These are phyloP conservation scores for Gossypium lobatum DNA, from an alignment of 441 rosid species.

Conservation along the genomic window DNA sequence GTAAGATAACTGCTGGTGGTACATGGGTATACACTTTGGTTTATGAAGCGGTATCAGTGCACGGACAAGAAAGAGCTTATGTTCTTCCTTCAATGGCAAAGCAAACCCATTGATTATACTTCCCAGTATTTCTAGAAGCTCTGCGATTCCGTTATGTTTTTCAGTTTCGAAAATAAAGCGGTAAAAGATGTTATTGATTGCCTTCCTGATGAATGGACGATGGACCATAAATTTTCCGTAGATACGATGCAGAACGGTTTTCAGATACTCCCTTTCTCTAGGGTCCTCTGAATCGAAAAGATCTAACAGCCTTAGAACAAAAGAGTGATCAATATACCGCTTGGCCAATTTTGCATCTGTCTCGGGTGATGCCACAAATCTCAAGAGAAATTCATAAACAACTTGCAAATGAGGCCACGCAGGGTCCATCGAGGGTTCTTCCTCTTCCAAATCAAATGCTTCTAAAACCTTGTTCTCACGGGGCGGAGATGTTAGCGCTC, in stretches of 20 bases:
- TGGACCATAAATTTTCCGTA: constrained; percentile 94
- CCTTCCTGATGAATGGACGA: constrained; percentile 82
- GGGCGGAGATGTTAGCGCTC: constrained; percentile 54
- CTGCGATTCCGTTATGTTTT: constrained; percentile 86
- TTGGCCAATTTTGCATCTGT: constrained; percentile 70
- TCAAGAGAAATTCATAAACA: constrained; percentile 61
- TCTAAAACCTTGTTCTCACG: constrained; percentile 55
- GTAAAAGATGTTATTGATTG: constrained; percentile 76
- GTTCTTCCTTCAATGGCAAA: constrained; percentile 68
- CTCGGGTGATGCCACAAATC: constrained; percentile 67
- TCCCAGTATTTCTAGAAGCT: constrained; percentile 71
- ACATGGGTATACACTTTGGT: constrained; percentile 60
- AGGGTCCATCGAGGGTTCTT: constrained; percentile 69
- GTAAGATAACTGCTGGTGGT: constrained; percentile 68
- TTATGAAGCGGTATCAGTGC: constrained; percentile 65
- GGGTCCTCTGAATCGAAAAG: constrained; percentile 70
- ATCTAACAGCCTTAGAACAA: constrained; percentile 66
- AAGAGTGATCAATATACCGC: constrained; percentile 60
- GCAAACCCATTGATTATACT: constrained; percentile 78
- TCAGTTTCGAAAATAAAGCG: constrained; percentile 80
- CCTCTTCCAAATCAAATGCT: constrained; percentile 62
- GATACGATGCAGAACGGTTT: constrained; percentile 77
- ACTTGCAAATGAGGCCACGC: constrained; percentile 76
- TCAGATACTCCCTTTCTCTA: constrained; percentile 58
- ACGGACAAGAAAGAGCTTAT: constrained; percentile 68